These are phyloP conservation scores for Funneliformis geosporum DNA, from an alignment of 192 early-diverging fungal species.

Conservation along the genomic window DNA sequence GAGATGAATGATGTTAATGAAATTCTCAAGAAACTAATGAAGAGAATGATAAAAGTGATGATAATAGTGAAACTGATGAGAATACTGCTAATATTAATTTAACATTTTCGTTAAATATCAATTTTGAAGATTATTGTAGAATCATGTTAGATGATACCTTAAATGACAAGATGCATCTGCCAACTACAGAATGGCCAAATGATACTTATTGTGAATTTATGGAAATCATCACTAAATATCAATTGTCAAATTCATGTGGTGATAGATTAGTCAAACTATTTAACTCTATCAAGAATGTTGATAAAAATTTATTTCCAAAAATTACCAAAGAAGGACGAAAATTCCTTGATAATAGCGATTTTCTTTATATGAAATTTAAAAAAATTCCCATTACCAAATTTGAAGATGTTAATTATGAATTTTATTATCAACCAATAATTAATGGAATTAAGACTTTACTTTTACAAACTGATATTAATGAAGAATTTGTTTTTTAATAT, in stretches of 20 bases:
- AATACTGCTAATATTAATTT: too few species aligned
- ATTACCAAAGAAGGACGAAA: neutral
- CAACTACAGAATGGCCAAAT: too few species aligned
- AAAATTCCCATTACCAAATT: neutral
- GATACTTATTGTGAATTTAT: too few species aligned
- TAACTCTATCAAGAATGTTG: neutral
- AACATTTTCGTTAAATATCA: too few species aligned
- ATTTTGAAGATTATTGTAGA: too few species aligned
- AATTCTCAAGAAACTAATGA: neutral
- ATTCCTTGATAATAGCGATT: neutral
- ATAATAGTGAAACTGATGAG: too few species aligned
- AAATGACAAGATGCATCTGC: too few species aligned
- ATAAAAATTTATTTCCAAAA: neutral
- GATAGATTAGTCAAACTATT: neutral
- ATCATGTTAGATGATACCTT: too few species aligned
- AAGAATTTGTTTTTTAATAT: neutral
- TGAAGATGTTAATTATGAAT: neutral
- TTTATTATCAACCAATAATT: constrained; percentile 4
- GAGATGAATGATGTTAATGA: too few species aligned
- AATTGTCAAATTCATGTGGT: neutral
- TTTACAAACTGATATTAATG: neutral
- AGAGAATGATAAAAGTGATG: too few species aligned
- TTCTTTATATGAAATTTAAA: neutral
- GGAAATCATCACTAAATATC: neutral
- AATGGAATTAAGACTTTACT: neutral